These are phyloP conservation scores for Colletotrichum eleusines DNA, from an alignment of 2,329 filamentous ascomycete genomes.

Conservation along the genomic window DNA sequence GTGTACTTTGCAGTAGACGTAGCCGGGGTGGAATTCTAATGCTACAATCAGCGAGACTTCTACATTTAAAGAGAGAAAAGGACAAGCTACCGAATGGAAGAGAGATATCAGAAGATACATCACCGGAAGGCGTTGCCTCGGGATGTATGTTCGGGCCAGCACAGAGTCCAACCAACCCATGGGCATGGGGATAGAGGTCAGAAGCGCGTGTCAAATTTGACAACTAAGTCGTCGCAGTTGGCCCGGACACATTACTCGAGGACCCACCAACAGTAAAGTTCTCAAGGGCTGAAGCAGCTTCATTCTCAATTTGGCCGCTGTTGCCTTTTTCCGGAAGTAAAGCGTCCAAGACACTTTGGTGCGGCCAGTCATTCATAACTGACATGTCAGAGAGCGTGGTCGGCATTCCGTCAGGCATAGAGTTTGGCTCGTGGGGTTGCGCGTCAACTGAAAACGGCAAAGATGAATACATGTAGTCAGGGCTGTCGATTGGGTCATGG, in stretches of 20 bases:
- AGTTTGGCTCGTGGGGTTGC: neutral
- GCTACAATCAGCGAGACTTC: neutral
- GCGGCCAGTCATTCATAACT: no score
- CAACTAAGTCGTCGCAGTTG: slow-evolving; percentile 16
- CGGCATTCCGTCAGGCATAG: neutral
- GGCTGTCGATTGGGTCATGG: no score
- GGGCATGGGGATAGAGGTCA: neutral
- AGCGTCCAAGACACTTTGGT: neutral
- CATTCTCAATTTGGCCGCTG: neutral
- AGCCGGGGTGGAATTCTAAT: neutral
- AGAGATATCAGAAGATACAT: neutral
- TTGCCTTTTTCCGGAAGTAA: neutral
- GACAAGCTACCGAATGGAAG: neutral
- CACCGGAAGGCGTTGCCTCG: no score
- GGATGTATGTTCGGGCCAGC: neutral
- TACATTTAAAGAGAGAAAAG: accelerated
- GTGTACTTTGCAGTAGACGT: neutral
- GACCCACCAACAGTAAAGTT: accelerated
- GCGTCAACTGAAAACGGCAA: neutral
- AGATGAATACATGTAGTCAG: neutral
- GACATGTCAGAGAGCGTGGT: neutral
- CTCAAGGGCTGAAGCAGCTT: no score
- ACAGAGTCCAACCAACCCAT: slow-evolving; percentile 13
- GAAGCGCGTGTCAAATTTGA: neutral
- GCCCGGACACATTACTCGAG: neutral